Evolutionary conservation across 2,329 filamentous ascomycete genomes (phyloP).

Genomic region (Penicillium janthinellum): DNA sequence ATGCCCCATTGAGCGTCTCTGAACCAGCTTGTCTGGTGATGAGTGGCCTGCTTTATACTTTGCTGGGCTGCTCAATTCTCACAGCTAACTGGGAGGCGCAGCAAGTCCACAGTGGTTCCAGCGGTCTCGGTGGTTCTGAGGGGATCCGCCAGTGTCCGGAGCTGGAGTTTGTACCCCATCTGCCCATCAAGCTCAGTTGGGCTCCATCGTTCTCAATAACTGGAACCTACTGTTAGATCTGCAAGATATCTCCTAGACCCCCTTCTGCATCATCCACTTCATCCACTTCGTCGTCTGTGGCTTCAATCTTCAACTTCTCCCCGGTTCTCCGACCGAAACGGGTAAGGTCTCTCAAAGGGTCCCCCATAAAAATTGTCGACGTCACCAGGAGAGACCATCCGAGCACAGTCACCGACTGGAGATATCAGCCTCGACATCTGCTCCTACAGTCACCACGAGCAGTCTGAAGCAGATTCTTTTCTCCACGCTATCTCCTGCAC

Average conservation of each 20-base stretch:
- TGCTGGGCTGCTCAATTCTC: background rate
- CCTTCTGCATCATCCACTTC: background rate
- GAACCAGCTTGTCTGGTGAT: background rate
- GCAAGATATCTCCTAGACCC: background rate
- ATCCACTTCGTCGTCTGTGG: slow-evolving; percentile 3
- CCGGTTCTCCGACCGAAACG: slow-evolving; percentile 4
- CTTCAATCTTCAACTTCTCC: background rate
- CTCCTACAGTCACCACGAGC: background rate
- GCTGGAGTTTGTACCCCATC: background rate
- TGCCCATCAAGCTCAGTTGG: background rate
- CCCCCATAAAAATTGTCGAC: slow-evolving; percentile 7
- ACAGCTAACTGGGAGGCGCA: slow-evolving; percentile 5
- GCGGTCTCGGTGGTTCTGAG: background rate
- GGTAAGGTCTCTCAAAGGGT: background rate
- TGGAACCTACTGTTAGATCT: background rate
- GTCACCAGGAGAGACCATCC: slow-evolving; percentile 14
- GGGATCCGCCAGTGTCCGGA: background rate
- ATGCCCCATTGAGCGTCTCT: background rate
- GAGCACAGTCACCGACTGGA: background rate
- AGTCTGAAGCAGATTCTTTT: background rate
- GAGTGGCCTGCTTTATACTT: background rate
- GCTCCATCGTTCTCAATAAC: slow-evolving; percentile 1
- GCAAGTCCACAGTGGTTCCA: background rate
- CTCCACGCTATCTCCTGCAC: background rate
- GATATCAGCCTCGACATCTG: slow-evolving; percentile 1